Evolutionary conservation across 2,329 filamentous ascomycete genomes (phyloP), one percentile per base, ranked within the genome.

Genomic region (Coleophoma cylindrospora): DNA sequence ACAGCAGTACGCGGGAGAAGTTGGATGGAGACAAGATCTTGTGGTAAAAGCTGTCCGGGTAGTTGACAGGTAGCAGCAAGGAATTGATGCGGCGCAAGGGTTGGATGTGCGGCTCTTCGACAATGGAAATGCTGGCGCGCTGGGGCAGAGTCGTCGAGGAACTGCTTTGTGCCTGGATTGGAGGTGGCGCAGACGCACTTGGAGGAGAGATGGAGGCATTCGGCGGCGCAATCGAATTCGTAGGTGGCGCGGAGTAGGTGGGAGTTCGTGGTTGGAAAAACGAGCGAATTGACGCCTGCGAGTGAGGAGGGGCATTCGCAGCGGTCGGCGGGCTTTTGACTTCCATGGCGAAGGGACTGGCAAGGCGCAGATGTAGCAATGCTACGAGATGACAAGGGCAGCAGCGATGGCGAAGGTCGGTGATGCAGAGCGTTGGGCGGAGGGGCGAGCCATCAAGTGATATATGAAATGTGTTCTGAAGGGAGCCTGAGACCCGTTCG

Each of bases 1-100:
- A 84, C 47, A 79, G 73, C 53, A 86, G 76, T 47, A 80, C 74
- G 54, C 81, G 81, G 51, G 79, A 83, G 70, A 80, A 79, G 59
- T 38, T 63, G 53, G 74, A 76, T 11, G 76, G 73, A 54, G 80
- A 71, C 51, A 77, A 67, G 49, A 80, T 74, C 36, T 70, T 71
- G 47, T 72, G 67, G 72, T 85, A 87, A 69, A 86, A 86, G 44
- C 73, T 72, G 63, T 86, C 82, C 3, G 80, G 75, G 64, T 86
- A 87, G 64, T 72, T 70, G 51, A 86, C 79, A 45, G 79, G 80
- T 1, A 87, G 78, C 47, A 86, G 75, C 46, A 86, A 75, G 41
- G 79, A 70, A 66, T 84, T 85, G 66, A 87, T 83, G 58, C 82
- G 78, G 37, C 79, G 80, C 6, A 87, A 72, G 41, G 79, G 73